phyloP scores from a whole-genome alignment of 192 early-diverging fungal species.

The Physocladia obscura region DNA sequence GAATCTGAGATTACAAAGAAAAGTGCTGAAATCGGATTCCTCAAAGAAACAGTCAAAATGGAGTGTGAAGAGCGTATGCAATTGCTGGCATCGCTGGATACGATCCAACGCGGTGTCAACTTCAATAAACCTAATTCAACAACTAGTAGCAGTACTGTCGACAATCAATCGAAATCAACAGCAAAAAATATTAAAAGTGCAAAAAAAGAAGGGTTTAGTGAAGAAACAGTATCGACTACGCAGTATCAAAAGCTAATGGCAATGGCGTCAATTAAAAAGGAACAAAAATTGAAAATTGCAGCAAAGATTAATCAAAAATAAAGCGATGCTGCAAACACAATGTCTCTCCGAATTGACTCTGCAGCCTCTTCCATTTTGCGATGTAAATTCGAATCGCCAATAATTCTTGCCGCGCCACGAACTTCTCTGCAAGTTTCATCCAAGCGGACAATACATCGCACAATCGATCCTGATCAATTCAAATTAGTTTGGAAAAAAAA shows the following conservation, averaged over 20 bases:
- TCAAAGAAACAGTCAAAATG: constrained; percentile 52
- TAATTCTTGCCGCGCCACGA: constrained; percentile 75
- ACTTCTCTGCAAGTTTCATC: constrained; percentile 93
- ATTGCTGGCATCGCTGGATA: constrained; percentile 41
- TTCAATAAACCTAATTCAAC: too few relatives aligned
- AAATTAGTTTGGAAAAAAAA: not conserved
- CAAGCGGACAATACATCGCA: constrained; percentile 88
- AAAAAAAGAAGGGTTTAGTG: too few relatives aligned
- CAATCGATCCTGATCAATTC: constrained; percentile 80
- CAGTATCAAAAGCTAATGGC: constrained; percentile 28
- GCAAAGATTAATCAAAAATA: constrained; percentile 50
- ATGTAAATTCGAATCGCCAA: constrained; percentile 86
- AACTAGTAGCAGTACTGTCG: not conserved
- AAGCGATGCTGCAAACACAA: constrained; percentile 93
- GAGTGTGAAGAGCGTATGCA: constrained; percentile 59
- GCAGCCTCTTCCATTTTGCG: constrained; percentile 90
- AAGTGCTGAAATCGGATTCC: constrained; percentile 51
- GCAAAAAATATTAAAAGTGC: too few relatives aligned
- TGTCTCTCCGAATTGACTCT: constrained; percentile 85
- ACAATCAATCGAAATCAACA: too few relatives aligned
- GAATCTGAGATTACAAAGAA: constrained; percentile 24
- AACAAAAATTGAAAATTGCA: constrained; percentile 13
- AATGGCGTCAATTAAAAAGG: constrained; percentile 23
- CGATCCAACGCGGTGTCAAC: constrained; percentile 4
- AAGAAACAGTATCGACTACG: not conserved